Conservation (phyloP, 106 monocot genomes). For the Platanthera guangdongensis region DNA sequence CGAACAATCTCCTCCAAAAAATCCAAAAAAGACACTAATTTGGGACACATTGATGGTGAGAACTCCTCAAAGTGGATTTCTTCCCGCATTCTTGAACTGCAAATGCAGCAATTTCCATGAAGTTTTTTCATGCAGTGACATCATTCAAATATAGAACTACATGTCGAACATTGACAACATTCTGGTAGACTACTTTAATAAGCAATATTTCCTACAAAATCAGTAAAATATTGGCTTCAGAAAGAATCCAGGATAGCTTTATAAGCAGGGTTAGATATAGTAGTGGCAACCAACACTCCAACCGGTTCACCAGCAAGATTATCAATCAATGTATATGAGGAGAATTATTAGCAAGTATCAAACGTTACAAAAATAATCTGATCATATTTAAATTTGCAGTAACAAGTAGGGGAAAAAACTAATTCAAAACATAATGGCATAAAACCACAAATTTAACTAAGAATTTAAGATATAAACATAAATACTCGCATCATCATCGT, state of each 20-base stretch:
- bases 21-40: not conserved
- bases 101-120: constrained; percentile 73
- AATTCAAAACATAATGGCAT: no score
- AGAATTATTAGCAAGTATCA: no score
- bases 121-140: constrained; percentile 53
- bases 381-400: no score
- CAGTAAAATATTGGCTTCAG: not conserved
- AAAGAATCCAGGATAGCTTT: constrained; percentile 82
- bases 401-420: no score
- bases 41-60: no score
- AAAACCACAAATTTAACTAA: no score
- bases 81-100: constrained; percentile 57
- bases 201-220: constrained; percentile 67
- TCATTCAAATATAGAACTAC: constrained; percentile 78
- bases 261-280: constrained; percentile 85
- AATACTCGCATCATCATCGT: no score
- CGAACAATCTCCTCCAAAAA: not conserved
- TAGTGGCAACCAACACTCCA: constrained; percentile 90
- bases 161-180: constrained; percentile 41
- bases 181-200: constrained; percentile 40
- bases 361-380: no score
- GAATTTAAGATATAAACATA: no score
- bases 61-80: constrained; percentile 57
- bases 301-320: constrained; percentile 83
- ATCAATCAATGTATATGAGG: constrained; percentile 1